Conservation (phyloP, 352 stramenopile species). For the Phytophthora crassamura region DNA sequence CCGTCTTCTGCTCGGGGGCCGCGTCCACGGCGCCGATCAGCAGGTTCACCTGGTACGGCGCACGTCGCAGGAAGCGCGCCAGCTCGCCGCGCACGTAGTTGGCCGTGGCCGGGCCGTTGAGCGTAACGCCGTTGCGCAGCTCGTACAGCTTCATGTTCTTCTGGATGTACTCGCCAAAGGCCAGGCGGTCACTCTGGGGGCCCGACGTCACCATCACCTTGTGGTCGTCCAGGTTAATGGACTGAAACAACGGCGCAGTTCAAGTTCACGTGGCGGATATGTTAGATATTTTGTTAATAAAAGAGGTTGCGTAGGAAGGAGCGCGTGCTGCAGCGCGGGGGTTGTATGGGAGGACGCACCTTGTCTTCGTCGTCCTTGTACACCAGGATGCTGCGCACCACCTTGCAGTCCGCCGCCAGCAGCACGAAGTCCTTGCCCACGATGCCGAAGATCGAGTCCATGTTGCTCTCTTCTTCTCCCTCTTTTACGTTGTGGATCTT, state of each 20-base stretch:
- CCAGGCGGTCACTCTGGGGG: constrained; percentile 82
- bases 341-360: constrained; percentile 46
- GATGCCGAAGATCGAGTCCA: constrained; percentile 91
- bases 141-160: constrained; percentile 94
- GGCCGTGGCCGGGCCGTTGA: constrained; percentile 80
- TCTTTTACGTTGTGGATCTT: constrained; percentile 42
- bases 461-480: constrained; percentile 43
- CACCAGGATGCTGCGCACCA: constrained; percentile 91
- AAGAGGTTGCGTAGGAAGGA: constrained; percentile 6
- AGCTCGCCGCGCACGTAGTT: constrained; percentile 88
- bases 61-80: constrained; percentile 80
- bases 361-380: constrained; percentile 95
- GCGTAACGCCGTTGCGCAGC: constrained; percentile 86
- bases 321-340: background rate
- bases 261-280: background rate
- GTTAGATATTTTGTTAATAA: no score
- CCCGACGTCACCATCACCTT: constrained; percentile 84
- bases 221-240: constrained; percentile 79
- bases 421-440: constrained; percentile 93
- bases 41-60: constrained; percentile 88
- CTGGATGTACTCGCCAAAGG: constrained; percentile 89
- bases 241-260: constrained; percentile 39
- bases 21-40: constrained; percentile 79
- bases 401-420: constrained; percentile 90
- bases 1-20: constrained; percentile 30